Conservation (phyloP, 2,329 filamentous ascomycete genomes). For the Ceratocystis papillata region DNA sequence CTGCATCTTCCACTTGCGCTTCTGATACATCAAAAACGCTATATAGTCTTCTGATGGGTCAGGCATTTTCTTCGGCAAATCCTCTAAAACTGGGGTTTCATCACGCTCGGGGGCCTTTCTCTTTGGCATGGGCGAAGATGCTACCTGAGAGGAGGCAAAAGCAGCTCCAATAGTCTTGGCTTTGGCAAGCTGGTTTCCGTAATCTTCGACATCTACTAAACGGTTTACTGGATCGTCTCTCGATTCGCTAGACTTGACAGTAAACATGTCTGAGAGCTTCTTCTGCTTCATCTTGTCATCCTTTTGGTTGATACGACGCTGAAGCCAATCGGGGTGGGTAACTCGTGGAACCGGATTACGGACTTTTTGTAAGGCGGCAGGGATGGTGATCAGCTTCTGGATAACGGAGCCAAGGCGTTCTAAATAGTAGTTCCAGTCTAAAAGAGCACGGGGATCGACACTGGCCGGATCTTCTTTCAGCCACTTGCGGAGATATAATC, state of each 20-base stretch:
- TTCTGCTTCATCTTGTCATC: conserved; percentile 98
- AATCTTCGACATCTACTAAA: conserved; percentile 69
- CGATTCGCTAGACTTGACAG: conserved; percentile 52
- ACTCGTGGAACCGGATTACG: conserved; percentile 90
- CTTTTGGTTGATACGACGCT: conserved; percentile 83
- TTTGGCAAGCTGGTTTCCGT: conserved; percentile 53
- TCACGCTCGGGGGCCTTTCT: conserved; percentile 56
- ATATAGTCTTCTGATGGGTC: conserved; percentile 80
- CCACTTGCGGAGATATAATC: conserved; percentile 88
- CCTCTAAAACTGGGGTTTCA: conserved; percentile 43
- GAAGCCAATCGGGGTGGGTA: conserved; percentile 91
- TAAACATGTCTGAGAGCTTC: conserved; percentile 92
- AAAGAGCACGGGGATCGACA: conserved; percentile 77
- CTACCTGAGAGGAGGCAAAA: conserved; percentile 46
- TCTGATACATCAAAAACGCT: conserved; percentile 85
- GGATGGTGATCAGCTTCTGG: conserved; percentile 97
- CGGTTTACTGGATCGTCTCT: conserved; percentile 56
- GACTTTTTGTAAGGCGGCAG: conserved; percentile 88
- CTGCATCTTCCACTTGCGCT: conserved; percentile 98
- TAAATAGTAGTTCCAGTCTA: conserved; percentile 96
- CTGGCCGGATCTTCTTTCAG: conserved; percentile 82
- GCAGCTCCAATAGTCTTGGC: conserved; percentile 47
- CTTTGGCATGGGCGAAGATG: conserved; percentile 44
- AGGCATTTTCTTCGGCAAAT: conserved; percentile 63
- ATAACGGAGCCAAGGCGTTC: conserved; percentile 95